Percentiles rank a stretch among this genome's conserved stretches.
Evolutionary conservation across 164 flowering plant genomes (phyloP).

Genomic region (Tinospora cordifolia): DNA sequence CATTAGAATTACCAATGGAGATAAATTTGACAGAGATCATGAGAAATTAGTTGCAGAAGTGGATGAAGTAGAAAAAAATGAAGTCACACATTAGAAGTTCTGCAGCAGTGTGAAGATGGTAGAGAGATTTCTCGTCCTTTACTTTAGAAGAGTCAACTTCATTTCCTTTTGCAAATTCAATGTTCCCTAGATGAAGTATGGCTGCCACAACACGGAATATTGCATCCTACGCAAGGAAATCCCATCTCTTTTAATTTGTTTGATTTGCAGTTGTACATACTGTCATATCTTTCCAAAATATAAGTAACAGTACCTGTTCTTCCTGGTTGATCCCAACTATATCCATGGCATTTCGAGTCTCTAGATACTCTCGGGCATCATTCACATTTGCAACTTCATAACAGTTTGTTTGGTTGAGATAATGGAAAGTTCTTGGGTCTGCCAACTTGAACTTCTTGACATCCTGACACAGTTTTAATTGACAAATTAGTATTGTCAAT

Average conservation of each 20-base stretch:
- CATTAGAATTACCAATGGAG: conserved; percentile 1
- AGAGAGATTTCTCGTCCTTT: conserved; percentile 58
- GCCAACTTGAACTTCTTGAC: conserved; percentile 57
- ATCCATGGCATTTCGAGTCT: conserved; percentile 84
- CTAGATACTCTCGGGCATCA: conserved; percentile 62
- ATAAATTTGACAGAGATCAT: background rate
- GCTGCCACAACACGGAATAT: conserved; percentile 83
- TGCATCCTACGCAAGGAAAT: conserved; percentile 45
- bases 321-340: conserved; percentile 67
- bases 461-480: conserved; percentile 40
- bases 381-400: conserved; percentile 60
- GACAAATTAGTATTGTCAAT: background rate
- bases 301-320: conserved; percentile 52
- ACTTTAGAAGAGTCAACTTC: conserved; percentile 65
- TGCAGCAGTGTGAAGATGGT: conserved; percentile 68
- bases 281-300: background rate
- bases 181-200: conserved; percentile 78
- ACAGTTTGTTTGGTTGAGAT: conserved; percentile 72
- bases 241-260: background rate
- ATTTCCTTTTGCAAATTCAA: conserved; percentile 59
- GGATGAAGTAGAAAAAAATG: conserved; percentile 2
- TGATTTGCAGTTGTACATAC: background rate
- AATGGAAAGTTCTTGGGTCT: conserved; percentile 65
- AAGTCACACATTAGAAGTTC: conserved; percentile 60
- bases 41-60: background rate